Percentiles rank a stretch among this genome's conserved stretches.
Evolutionary conservation across 2,329 filamentous ascomycete species (phyloP).

Genomic region (Cytospora leucostoma): DNA sequence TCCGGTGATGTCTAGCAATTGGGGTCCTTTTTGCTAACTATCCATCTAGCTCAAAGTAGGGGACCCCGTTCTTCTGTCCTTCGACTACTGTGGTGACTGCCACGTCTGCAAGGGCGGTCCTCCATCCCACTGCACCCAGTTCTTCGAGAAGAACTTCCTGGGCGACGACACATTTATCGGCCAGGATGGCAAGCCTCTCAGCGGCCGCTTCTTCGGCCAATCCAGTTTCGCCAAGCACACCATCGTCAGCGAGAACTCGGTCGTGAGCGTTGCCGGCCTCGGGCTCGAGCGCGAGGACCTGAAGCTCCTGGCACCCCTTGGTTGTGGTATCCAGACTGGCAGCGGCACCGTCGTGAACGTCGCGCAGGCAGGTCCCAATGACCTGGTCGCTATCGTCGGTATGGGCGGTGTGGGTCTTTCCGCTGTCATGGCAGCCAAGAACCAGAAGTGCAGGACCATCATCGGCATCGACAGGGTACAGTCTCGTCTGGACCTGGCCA

Average conservation of each 20-base stretch:
- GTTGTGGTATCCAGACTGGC: conserved; percentile 38
- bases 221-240: conserved; percentile 38
- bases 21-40: neutral
- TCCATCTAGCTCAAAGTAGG: conserved; percentile 38
- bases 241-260: conserved; percentile 34
- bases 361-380: conserved; percentile 30
- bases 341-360: conserved; percentile 38
- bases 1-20: too few species aligned
- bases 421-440: conserved; percentile 29
- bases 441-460: conserved; percentile 32
- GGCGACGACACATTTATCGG: conserved; percentile 48
- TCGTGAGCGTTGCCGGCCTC: conserved; percentile 34
- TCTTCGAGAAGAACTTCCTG: conserved; percentile 54
- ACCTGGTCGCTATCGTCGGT: conserved; percentile 34
- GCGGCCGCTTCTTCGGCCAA: conserved; percentile 40
- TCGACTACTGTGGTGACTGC: conserved; percentile 49
- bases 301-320: conserved; percentile 34
- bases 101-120: conserved; percentile 48
- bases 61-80: conserved; percentile 50
- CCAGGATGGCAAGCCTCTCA: conserved; percentile 35
- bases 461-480: conserved; percentile 47
- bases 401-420: conserved; percentile 34
- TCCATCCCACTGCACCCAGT: conserved; percentile 51
- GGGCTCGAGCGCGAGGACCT: conserved; percentile 30
- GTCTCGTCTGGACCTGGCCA: conserved; percentile 42